Evolutionary conservation across 1,284 basidiomycete species (phyloP).

Genomic region (Ganoderma resinaceum): DNA sequence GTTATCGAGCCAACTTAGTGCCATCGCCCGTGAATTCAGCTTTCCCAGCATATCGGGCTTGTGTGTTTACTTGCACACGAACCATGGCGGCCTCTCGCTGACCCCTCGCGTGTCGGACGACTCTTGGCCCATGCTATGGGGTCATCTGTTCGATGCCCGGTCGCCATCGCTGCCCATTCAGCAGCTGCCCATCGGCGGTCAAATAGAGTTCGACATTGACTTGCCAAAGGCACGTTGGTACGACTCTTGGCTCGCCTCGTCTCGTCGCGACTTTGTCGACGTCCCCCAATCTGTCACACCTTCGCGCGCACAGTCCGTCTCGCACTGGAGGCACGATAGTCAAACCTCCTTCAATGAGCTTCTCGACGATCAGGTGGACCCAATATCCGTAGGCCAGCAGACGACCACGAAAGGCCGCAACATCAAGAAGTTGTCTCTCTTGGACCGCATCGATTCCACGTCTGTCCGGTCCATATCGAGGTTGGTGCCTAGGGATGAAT

Average conservation of each 20-base stretch:
- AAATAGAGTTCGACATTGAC: slow-evolving; percentile 83
- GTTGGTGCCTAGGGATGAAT: slow-evolving; percentile 33
- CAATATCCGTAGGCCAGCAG: slow-evolving; percentile 35
- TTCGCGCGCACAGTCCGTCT: slow-evolving; percentile 48
- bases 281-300: slow-evolving; percentile 49
- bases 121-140: slow-evolving; percentile 76
- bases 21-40: slow-evolving; percentile 81
- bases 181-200: slow-evolving; percentile 67
- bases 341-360: slow-evolving; percentile 58
- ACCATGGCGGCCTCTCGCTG: slow-evolving; percentile 59
- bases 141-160: slow-evolving; percentile 62
- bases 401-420: slow-evolving; percentile 49
- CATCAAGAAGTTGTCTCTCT: slow-evolving; percentile 70
- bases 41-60: slow-evolving; percentile 78
- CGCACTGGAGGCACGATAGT: slow-evolving; percentile 62
- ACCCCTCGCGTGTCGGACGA: slow-evolving; percentile 81
- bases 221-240: slow-evolving; percentile 75
- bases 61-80: slow-evolving; percentile 74
- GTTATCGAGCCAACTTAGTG: slow-evolving; percentile 64
- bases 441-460: slow-evolving; percentile 63
- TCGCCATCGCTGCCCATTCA: slow-evolving; percentile 43
- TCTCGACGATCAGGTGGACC: slow-evolving; percentile 47
- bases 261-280: slow-evolving; percentile 53
- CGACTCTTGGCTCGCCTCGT: slow-evolving; percentile 65
- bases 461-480: slow-evolving; percentile 45